These are phyloP conservation scores for Diaporthe sp. DNA, from an alignment of 2,329 filamentous ascomycete genomes.

Conservation along the genomic window DNA sequence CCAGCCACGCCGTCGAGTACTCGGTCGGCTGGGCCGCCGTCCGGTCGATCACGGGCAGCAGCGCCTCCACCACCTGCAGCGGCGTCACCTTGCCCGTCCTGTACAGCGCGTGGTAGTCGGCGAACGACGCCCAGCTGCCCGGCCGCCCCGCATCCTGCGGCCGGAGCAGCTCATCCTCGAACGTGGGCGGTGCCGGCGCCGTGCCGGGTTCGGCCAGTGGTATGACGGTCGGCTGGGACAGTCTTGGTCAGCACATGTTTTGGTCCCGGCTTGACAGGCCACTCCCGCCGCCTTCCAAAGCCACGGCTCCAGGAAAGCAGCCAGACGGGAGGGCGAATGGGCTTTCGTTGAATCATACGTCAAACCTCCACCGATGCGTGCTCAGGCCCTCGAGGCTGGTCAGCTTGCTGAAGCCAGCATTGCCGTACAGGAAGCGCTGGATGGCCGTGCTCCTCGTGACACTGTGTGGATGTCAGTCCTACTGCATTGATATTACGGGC, in stretches of 20 bases:
- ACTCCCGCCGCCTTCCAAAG: neutral
- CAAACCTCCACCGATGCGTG: conserved; percentile 59
- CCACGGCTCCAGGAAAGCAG: neutral
- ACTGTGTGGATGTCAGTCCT: conserved; percentile 52
- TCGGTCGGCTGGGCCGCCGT: conserved; percentile 66
- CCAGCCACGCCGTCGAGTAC: conserved; percentile 82
- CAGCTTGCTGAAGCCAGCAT: conserved; percentile 69
- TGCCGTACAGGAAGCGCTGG: conserved; percentile 77
- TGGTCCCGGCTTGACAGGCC: neutral
- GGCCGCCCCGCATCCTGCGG: conserved; percentile 56
- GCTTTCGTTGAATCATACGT: conserved; percentile 55
- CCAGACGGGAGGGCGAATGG: neutral
- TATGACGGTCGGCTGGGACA: conserved; percentile 67
- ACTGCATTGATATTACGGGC: neutral
- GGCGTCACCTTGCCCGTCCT: conserved; percentile 78
- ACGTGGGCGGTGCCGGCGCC: conserved; percentile 50
- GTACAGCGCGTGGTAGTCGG: conserved; percentile 85
- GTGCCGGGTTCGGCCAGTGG: conserved; percentile 57
- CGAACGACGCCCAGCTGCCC: conserved; percentile 75
- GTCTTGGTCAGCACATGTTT: conserved; percentile 20
- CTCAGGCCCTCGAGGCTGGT: conserved; percentile 62
- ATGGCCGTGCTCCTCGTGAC: conserved; percentile 72
- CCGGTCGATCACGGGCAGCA: conserved; percentile 79
- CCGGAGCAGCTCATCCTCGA: conserved; percentile 57
- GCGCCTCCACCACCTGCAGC: conserved; percentile 75